phyloP scores from a whole-genome alignment of 345 rosid species.

The Cardamine occulta region DNA sequence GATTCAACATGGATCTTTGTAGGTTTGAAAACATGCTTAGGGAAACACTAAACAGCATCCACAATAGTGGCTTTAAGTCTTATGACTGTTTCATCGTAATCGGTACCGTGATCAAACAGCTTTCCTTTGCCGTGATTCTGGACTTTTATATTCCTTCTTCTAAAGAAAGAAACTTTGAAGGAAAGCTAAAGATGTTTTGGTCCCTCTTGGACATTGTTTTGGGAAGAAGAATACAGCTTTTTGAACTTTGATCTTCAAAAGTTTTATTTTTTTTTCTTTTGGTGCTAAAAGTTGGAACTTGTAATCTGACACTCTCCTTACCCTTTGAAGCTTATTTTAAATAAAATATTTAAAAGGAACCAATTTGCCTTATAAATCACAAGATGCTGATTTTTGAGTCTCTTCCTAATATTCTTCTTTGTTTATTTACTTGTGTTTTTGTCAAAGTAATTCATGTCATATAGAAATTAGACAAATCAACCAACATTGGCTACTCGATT shows the following conservation, averaged over 20 bases:
- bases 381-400: conserved; percentile 38
- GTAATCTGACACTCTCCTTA: conserved; percentile 25
- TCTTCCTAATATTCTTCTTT: conserved; percentile 32
- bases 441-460: conserved; percentile 24
- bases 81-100: conserved; percentile 13
- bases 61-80: neutral
- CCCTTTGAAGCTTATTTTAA: conserved; percentile 32
- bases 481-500: conserved; percentile 21
- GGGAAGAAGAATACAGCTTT: conserved; percentile 39
- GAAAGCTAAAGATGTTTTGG: conserved; percentile 43
- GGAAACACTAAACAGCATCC: conserved; percentile 6
- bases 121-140: conserved; percentile 33
- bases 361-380: conserved; percentile 38
- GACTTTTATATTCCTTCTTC: conserved; percentile 33
- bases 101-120: conserved; percentile 27
- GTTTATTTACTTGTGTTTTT: neutral
- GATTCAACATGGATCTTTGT: neutral
- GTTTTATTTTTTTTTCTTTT: neutral
- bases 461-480: conserved; percentile 31
- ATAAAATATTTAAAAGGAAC: neutral
- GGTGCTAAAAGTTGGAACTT: conserved; percentile 26
- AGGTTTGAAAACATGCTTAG: conserved; percentile 11
- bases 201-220: conserved; percentile 28
- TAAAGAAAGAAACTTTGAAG: conserved; percentile 35
- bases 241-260: conserved; percentile 31